These are phyloP conservation scores for Colletotrichum cereale DNA, from an alignment of 2,329 filamentous ascomycete species.

Conservation along the genomic window DNA sequence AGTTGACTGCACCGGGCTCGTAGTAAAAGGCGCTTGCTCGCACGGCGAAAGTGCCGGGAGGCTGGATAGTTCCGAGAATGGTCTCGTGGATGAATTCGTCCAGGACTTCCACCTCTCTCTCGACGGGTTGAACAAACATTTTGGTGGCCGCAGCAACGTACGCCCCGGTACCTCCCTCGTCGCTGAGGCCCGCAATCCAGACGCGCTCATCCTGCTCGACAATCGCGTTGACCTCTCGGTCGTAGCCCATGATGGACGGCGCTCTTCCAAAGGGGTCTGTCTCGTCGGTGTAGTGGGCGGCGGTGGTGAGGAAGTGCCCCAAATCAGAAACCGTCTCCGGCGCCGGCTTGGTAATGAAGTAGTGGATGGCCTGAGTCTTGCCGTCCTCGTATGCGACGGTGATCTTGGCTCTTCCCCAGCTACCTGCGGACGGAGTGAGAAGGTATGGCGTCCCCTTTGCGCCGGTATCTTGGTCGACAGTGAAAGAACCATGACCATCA, in stretches of 20 bases:
- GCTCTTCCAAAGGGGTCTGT: constrained; percentile 67
- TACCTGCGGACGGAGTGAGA: constrained; percentile 55
- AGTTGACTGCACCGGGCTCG: constrained; percentile 58
- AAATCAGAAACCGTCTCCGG: constrained; percentile 59
- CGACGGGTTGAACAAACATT: constrained; percentile 62
- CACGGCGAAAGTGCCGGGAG: constrained; percentile 57
- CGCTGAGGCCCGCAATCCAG: constrained; percentile 71
- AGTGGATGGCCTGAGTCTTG: constrained; percentile 66
- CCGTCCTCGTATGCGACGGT: constrained; percentile 62
- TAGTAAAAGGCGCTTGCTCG: constrained; percentile 67
- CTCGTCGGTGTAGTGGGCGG: constrained; percentile 63
- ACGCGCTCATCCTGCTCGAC: constrained; percentile 63
- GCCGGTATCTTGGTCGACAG: constrained; percentile 23
- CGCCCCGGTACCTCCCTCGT: constrained; percentile 69
- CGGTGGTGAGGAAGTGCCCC: constrained; percentile 65
- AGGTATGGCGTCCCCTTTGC: constrained; percentile 49
- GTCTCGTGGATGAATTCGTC: constrained; percentile 67
- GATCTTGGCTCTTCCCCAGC: constrained; percentile 64
- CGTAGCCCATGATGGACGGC: constrained; percentile 69
- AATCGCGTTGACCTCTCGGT: constrained; percentile 59
- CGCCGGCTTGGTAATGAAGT: constrained; percentile 64
- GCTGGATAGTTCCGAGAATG: constrained; percentile 62
- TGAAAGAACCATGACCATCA: constrained; percentile 52
- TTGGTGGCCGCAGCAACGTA: constrained; percentile 69
- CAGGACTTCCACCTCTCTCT: constrained; percentile 62